These are phyloP conservation scores for Starmerella kuoi DNA, from an alignment of 805 yeast species.

Conservation along the genomic window DNA sequence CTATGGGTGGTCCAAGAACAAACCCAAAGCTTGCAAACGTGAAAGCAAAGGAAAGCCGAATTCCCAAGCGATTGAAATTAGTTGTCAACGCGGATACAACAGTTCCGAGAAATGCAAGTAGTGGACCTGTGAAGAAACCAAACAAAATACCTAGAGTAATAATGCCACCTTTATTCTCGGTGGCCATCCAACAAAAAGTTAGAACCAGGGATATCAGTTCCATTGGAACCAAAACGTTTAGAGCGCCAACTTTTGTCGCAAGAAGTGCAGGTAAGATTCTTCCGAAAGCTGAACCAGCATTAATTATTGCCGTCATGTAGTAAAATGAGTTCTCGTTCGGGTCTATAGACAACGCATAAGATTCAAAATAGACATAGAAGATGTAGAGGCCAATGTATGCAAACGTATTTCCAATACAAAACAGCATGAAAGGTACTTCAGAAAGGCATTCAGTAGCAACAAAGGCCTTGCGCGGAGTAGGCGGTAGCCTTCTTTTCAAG, in stretches of 20 bases:
- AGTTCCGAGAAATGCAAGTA: constrained; percentile 28
- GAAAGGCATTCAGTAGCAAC: constrained; percentile 24
- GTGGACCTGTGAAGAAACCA: constrained; percentile 29
- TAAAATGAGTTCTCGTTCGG: constrained; percentile 17
- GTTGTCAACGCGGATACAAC: constrained; percentile 25
- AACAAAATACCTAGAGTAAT: constrained; percentile 25
- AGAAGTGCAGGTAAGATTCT: constrained; percentile 38
- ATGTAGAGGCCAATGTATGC: constrained; percentile 28
- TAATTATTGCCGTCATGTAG: constrained; percentile 29
- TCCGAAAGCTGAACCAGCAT: constrained; percentile 37
- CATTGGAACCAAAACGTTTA: constrained; percentile 31
- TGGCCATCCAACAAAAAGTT: constrained; percentile 31
- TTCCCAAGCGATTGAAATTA: constrained; percentile 24
- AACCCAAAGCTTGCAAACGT: constrained; percentile 41
- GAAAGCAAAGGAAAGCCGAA: constrained; percentile 50
- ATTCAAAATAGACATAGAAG: constrained; percentile 28
- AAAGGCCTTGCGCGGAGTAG: constrained; percentile 23
- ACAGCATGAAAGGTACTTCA: constrained; percentile 23
- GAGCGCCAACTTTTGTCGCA: constrained; percentile 39
- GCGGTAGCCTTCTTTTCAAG: constrained; percentile 26
- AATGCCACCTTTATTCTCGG: constrained; percentile 26
- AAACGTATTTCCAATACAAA: constrained; percentile 22
- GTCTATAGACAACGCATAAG: constrained; percentile 25
- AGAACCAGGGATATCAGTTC: constrained; percentile 26
- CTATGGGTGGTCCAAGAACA: constrained; percentile 27